These are phyloP conservation scores for Blastobotrys capitulatus DNA, from an alignment of 1,139 yeast genomes.

Conservation along the genomic window DNA sequence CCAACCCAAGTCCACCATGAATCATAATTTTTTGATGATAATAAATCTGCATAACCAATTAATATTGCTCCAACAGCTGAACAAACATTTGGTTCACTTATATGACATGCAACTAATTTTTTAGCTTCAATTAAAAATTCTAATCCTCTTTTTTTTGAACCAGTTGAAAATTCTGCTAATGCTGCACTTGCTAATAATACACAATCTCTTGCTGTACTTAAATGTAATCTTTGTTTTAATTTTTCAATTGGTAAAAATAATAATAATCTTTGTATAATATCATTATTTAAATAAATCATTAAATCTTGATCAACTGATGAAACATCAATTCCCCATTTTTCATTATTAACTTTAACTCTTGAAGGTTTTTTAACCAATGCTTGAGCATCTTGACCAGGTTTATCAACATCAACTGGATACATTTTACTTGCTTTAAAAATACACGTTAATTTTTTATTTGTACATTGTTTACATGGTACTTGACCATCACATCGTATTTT, in stretches of 20 bases:
- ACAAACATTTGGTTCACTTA: background rate
- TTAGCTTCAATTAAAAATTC: slow-evolving; percentile 2
- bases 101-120: slow-evolving; percentile 1
- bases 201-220: slow-evolving; percentile 2
- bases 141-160: background rate
- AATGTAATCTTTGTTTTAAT: background rate
- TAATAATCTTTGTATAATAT: background rate
- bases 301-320: background rate
- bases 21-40: background rate
- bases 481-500: slow-evolving; percentile 5
- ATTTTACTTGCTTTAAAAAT: slow-evolving; percentile 8
- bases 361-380: slow-evolving; percentile 1
- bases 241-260: slow-evolving; percentile 1
- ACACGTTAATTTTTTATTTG: slow-evolving; percentile 3
- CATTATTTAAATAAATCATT: background rate
- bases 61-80: background rate
- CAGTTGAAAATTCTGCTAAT: background rate
- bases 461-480: slow-evolving; percentile 6
- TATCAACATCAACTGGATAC: slow-evolving; percentile 4
- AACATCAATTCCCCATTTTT: background rate
- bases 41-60: slow-evolving; percentile 3
- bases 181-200: slow-evolving; percentile 2
- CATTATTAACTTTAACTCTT: background rate
- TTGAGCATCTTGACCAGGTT: slow-evolving; percentile 6
- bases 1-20: slow-evolving; percentile 8